These are phyloP conservation scores for Cylindrodendrum hubeiense DNA, from an alignment of 2,329 filamentous ascomycete genomes.

Conservation along the genomic window DNA sequence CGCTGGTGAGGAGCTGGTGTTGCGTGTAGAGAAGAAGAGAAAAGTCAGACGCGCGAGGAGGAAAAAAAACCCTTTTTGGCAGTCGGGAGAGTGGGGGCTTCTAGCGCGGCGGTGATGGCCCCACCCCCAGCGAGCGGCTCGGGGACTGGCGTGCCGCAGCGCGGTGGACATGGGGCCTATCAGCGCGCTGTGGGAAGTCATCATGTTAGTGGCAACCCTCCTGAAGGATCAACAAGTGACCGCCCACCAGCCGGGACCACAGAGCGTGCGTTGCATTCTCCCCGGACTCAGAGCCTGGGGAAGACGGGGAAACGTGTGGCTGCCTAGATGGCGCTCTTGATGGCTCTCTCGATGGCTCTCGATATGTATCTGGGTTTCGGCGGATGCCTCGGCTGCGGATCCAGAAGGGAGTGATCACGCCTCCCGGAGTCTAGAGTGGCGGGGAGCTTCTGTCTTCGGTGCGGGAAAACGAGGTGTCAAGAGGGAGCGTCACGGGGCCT, in stretches of 20 bases:
- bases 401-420: neutral
- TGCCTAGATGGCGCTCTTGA: neutral
- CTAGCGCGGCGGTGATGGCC: neutral
- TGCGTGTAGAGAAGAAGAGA: slow-evolving; percentile 47
- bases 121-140: neutral
- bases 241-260: neutral
- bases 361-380: neutral
- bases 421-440: neutral
- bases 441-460: slow-evolving; percentile 1
- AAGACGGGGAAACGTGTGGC: too few relatives aligned
- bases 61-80: neutral
- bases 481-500: slow-evolving; percentile 18
- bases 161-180: neutral
- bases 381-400: neutral
- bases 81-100: neutral
- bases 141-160: neutral
- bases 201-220: neutral
- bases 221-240: neutral
- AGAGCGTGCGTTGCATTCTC: neutral
- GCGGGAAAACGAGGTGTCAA: neutral
- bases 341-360: too few relatives aligned
- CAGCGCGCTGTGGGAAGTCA: neutral
- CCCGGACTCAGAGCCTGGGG: neutral
- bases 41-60: slow-evolving; percentile 8
- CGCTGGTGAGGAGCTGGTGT: slow-evolving; percentile 44